Evolutionary conservation across 305 asterid species (phyloP).

Genomic region (Plantago coronopus): DNA sequence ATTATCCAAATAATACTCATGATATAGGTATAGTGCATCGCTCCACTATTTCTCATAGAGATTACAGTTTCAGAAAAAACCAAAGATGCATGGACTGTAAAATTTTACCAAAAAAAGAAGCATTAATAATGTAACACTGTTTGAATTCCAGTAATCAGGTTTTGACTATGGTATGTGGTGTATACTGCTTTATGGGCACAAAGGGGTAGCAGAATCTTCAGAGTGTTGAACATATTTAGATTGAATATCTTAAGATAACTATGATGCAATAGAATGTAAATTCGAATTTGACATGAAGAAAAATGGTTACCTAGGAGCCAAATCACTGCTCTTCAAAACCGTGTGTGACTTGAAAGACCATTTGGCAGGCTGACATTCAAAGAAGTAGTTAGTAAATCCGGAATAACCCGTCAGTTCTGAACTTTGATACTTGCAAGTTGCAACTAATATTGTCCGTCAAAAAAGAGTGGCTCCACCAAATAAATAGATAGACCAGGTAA

Average conservation of each 20-base stretch:
- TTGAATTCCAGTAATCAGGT: slow-evolving; percentile 15
- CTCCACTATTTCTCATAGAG: background rate
- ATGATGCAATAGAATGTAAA: slow-evolving; percentile 11
- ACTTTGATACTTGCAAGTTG: background rate
- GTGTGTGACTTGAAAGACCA: slow-evolving; percentile 91
- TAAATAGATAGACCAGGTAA: slow-evolving; percentile 4
- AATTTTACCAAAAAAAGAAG: background rate
- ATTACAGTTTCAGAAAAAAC: background rate
- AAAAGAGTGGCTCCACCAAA: background rate
- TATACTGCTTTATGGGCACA: slow-evolving; percentile 12
- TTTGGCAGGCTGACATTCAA: slow-evolving; percentile 66
- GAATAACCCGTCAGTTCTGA: background rate
- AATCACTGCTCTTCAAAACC: slow-evolving; percentile 69
- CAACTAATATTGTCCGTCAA: background rate
- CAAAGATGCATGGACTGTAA: background rate
- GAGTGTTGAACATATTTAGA: background rate
- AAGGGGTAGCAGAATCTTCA: slow-evolving; percentile 14
- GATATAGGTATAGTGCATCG: background rate
- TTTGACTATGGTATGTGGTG: slow-evolving; percentile 3
- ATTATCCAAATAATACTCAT: no score
- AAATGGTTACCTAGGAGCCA: slow-evolving; percentile 66
- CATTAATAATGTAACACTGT: slow-evolving; percentile 11
- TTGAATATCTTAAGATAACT: slow-evolving; percentile 3
- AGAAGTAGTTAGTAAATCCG: slow-evolving; percentile 11
- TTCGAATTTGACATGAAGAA: slow-evolving; percentile 14